phyloP scores from a whole-genome alignment of 495 filamentous ascomycete genomes.

The Penicillium samsonianum region DNA sequence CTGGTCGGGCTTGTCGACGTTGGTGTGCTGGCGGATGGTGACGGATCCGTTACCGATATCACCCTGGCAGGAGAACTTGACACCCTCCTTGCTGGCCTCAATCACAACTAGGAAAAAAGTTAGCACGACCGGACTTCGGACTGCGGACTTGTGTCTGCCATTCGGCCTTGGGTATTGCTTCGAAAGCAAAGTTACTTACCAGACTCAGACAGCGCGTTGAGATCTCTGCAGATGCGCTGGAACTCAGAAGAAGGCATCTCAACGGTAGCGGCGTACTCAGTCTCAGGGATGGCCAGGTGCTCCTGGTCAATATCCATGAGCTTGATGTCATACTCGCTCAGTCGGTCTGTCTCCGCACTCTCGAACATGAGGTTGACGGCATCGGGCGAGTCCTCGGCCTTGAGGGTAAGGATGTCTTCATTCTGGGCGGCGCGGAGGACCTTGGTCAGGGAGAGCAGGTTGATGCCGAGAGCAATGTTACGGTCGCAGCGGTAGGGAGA shows the following conservation, averaged over 20 bases:
- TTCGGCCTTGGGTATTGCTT: background rate
- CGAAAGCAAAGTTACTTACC: constrained; percentile 53
- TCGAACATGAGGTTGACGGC: constrained; percentile 95
- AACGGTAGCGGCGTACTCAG: constrained; percentile 92
- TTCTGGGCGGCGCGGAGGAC: constrained; percentile 92
- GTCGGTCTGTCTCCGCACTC: constrained; percentile 81
- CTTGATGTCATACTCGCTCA: constrained; percentile 99
- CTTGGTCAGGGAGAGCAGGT: constrained; percentile 94
- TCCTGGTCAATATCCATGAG: constrained; percentile 99
- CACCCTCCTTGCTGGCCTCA: constrained; percentile 93
- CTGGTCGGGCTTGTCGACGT: constrained; percentile 85
- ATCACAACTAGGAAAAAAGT: constrained; percentile 68
- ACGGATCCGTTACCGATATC: constrained; percentile 96
- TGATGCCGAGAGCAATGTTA: constrained; percentile 97
- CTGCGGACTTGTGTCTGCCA: background rate
- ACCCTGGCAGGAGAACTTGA: constrained; percentile 91
- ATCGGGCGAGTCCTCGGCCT: constrained; percentile 96
- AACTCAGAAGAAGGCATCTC: constrained; percentile 89
- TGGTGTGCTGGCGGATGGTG: constrained; percentile 83
- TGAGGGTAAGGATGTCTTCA: constrained; percentile 93
- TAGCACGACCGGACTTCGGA: constrained; percentile 1
- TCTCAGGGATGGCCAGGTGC: constrained; percentile 97
- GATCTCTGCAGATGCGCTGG: constrained; percentile 88
- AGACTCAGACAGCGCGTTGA: constrained; percentile 90
- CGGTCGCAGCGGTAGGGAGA: constrained; percentile 98